Evolutionary conservation across 306 rosid species (phyloP), one percentile per base, ranked within the genome.

Genomic region (Datisca glomerata): DNA sequence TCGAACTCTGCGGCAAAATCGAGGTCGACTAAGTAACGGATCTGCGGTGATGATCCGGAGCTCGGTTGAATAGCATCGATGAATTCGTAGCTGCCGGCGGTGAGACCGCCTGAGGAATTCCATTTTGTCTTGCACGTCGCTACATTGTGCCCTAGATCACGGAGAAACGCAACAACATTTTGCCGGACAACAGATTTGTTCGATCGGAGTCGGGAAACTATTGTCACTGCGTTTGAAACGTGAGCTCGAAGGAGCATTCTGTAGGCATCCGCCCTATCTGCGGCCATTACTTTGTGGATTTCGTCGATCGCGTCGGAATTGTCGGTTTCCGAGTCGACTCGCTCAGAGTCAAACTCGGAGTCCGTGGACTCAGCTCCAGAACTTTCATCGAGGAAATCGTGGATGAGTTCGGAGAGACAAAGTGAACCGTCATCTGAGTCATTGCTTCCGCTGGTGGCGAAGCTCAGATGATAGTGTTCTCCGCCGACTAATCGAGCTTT

Each of bases 111-210:
- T 12, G 80, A 44, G 9, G 78, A 58, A 1, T 61, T 67, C 97
- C 97, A 87, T 24, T 59, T 62, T 8, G 82, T 72, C 53, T 82
- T 87, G 57, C 97, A 87, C 7, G 79, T 52, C 43, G 85, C 97
- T 2, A 89, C 94, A 76, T 76, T 76, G 76, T 79, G 66, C 0
- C 85, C 85, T 1, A 44, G 48, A 2, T 67, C 76, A 0, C 80
- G 57, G 17, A 87, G 21, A 70, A 61, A 73, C 58, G 70, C 31
- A 93, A 76, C 71, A 13, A 74, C 85, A 24, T 60, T 76, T 11
- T 89, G 64, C 0, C 34, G 54, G 17, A 59, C 50, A 12, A 45
- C 25, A 0, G 69, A 44, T 36, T 35, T 28, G 53, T 61, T 58
- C 3, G 29, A 57, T 13, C 58, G 54, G 7, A 51, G 17, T 19